Percentiles rank a stretch among this genome's conserved stretches.
Conservation (phyloP, 2,329 filamentous ascomycete species). For the Colletotrichum euphorbiae region DNA sequence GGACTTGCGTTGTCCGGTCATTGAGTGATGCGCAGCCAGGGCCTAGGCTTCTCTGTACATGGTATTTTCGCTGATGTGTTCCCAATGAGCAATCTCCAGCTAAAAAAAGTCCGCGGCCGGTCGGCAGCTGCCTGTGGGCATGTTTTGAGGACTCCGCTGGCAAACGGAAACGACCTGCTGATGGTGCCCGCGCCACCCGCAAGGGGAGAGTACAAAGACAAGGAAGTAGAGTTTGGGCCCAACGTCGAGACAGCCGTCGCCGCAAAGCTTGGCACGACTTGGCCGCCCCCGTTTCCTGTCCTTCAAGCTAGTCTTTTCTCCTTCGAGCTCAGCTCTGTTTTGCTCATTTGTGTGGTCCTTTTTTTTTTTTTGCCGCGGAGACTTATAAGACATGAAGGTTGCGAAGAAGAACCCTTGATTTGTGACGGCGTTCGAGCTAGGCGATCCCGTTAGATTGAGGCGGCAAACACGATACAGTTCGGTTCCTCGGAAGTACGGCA, state of each 20-base stretch:
- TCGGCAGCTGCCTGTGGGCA: not conserved
- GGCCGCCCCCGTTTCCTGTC: not conserved
- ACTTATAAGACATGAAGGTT: too few relatives aligned
- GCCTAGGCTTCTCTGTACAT: too few relatives aligned
- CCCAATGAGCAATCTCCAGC: too few relatives aligned
- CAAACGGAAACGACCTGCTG: not conserved
- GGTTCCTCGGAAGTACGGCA: slow-evolving; percentile 5
- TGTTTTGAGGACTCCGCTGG: not conserved
- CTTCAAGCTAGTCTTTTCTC: not conserved
- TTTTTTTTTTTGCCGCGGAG: too few relatives aligned
- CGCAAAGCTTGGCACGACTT: slow-evolving; percentile 38
- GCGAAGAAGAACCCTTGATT: too few relatives aligned
- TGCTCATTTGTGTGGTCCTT: too few relatives aligned
- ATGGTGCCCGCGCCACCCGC: too few relatives aligned
- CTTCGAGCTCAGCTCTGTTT: not conserved
- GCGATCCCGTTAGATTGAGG: slow-evolving; percentile 7
- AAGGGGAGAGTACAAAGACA: not conserved
- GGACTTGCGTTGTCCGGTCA: not conserved
- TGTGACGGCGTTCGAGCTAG: not conserved
- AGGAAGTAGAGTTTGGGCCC: slow-evolving; percentile 31
- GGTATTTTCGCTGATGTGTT: too few relatives aligned
- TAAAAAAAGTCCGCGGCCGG: not conserved
- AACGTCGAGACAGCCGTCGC: slow-evolving; percentile 39
- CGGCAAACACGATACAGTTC: not conserved
- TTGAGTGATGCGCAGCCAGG: too few relatives aligned